These are phyloP conservation scores for Botryotinia globosa DNA, from an alignment of 2,329 filamentous ascomycete genomes.

Conservation along the genomic window DNA sequence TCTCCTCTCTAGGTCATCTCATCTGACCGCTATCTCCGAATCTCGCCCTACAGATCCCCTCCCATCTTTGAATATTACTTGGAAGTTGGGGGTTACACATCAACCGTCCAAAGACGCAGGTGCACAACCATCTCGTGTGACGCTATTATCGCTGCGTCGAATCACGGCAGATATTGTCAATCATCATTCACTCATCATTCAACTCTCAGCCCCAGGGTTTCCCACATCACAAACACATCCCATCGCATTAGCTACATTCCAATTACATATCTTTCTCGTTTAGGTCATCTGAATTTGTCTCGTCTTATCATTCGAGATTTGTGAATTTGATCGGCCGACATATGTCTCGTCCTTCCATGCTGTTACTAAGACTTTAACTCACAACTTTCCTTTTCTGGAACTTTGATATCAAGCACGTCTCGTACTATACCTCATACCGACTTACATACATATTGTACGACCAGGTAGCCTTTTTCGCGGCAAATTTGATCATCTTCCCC, in stretches of 20 bases:
- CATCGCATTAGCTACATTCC: constrained; percentile 4
- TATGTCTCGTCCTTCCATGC: constrained; percentile 3
- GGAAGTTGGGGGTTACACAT: background rate
- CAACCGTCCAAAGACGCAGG: background rate
- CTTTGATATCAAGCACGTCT: constrained; percentile 3
- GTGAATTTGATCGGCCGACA: constrained; percentile 8
- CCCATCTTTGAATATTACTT: background rate
- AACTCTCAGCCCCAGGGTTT: background rate
- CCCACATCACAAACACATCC: background rate
- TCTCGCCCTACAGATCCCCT: background rate
- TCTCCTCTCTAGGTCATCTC: background rate
- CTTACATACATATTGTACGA: background rate
- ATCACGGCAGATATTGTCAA: constrained; percentile 5
- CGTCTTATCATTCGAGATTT: constrained; percentile 3
- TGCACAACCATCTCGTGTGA: background rate
- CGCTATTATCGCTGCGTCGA: background rate
- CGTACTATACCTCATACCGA: background rate
- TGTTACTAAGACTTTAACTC: background rate
- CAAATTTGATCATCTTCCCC: constrained; percentile 1
- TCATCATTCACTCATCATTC: background rate
- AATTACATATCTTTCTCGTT: background rate
- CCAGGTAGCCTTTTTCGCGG: background rate
- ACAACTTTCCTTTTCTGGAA: background rate
- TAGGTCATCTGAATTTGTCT: background rate
- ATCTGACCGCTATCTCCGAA: constrained; percentile 9